Evolutionary conservation across 352 stramenopile species (phyloP), one percentile per base, ranked within the genome.

Genomic region (Pythium dissotocum): DNA sequence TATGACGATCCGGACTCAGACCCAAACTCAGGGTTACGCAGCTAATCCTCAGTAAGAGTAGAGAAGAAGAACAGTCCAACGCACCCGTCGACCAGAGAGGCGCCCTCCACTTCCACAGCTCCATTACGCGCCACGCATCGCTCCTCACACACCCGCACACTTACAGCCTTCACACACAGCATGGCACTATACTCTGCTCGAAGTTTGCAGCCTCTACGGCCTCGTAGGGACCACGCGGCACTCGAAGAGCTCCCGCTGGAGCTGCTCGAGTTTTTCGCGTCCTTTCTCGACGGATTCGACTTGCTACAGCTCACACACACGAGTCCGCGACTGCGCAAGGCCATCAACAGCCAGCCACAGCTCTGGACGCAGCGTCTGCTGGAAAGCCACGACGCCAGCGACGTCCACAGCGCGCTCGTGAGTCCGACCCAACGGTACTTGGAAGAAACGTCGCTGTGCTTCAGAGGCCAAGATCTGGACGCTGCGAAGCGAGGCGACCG

Each of bases 211-310:
- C 62, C 62, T 44, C 62, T 68, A 8, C 62, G 21, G 46, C 46
- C 26, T 24, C 44, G 12, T 35, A 12, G 16, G 14, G 30, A 40
- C 48, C 7, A 8, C 38, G 38, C 18, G 24, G 21, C 28, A 5
- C 36, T 71, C 38, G 64, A 71, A 16, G 48, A 40, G 61, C 63
- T 67, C 40, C 58, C 70, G 8, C 52, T 44, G 1, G 73, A 79
- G 63, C 65, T 61, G 8, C 48, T 79, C 36, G 60, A 68, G 49
- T 24, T 36, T 8, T 8, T 76, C 33, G 67, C 63, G 48, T 62
- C 35, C 53, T 77, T 67, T 49, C 58, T 79, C 32, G 68, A 65
- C 1, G 73, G 73, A 24, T 77, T 77, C 59, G 73, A 79, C 13
- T 53, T 69, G 21, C 69, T 73, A 16, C 65, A 64, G 33, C 63